Evolutionary conservation across 2,329 filamentous ascomycete genomes (phyloP), one percentile per base, ranked within the genome.

Genomic region (Nothophoma quercina): DNA sequence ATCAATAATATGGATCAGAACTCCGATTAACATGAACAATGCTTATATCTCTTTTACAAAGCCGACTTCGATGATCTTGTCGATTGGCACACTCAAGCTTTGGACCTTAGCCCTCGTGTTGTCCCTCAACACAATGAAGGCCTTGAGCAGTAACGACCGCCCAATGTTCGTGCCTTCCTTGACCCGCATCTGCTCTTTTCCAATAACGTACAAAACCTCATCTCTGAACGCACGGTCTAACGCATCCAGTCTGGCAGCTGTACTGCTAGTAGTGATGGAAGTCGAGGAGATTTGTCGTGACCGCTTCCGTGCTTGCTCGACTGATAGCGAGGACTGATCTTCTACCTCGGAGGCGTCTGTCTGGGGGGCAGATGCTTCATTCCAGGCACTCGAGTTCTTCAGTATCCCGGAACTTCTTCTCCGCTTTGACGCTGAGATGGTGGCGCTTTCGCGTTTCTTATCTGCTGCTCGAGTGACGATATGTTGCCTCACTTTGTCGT

Each of bases 81-180:
- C 85, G 51, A 83, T 80, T 0, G 82, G 80, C 36, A 88, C 74
- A 42, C 81, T 75, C 51, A 89, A 70, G 59, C 86, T 85, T n/a
- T 85, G 84, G 70, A 89, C 83, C 76, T 89, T 89, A 2, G 83
- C 81, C 41, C 86, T 75, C 7, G 84, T 85, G 59, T 88, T 89
- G 32, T 89, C 86, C 32, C 86, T 73, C 40, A 89, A 79, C 76
- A 85, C 88, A 54, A 89, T 70, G 57, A 88, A 89, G 0, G 79
- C 71, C 45, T 76, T 76, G 10, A 90, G 68, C 5, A 85, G 38
- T 0, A 80, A 44, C 34, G 74, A 77, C 9, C 84, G 75, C 8
- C 78, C 50, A 4, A 81, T 62, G 7, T 73, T 75, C 8, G 75
- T 79, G 2, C 71, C 75, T 1, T 61, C 46, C 40, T 72, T 72